Conservation (phyloP, 1,284 basidiomycete species). For the Pterulicium gracile region DNA sequence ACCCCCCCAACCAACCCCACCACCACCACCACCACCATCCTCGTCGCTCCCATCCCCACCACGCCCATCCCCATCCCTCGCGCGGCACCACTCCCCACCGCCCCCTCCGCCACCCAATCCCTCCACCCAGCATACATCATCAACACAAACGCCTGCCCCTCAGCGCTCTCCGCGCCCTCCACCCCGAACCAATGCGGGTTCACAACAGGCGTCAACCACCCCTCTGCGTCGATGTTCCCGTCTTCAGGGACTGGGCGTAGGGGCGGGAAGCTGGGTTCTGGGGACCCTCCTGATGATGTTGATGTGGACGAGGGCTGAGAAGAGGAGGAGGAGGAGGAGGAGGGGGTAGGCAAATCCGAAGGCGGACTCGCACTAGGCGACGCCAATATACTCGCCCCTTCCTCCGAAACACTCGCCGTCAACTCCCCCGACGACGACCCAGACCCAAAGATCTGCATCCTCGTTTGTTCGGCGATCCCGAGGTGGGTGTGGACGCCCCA, state of each 20-base stretch:
- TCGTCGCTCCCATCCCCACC: conserved; percentile 7
- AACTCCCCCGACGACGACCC: conserved; percentile 8
- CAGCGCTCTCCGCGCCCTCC: conserved; percentile 40
- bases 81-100: conserved; percentile 30
- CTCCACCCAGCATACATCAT: conserved; percentile 61
- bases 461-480: conserved; percentile 45
- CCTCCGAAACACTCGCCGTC: not conserved
- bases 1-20: no score
- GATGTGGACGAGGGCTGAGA: conserved; percentile 7
- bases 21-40: not conserved
- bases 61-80: no score
- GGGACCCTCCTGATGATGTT: conserved; percentile 5
- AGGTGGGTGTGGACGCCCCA: conserved; percentile 36
- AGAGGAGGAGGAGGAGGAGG: conserved; percentile 5
- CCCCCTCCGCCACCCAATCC: conserved; percentile 52
- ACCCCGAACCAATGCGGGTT: conserved; percentile 47
- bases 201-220: conserved; percentile 63
- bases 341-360: not conserved
- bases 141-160: conserved; percentile 63
- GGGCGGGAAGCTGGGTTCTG: conserved; percentile 8
- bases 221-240: conserved; percentile 37
- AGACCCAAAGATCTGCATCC: conserved; percentile 35
- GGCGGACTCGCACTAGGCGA: not conserved
- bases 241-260: conserved; percentile 11
- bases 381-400: not conserved